A percentile compares a stretch with the other conserved stretches of the same genome.
phyloP scores from a whole-genome alignment of 129 eudicot species.

The Silybum marianum region DNA sequence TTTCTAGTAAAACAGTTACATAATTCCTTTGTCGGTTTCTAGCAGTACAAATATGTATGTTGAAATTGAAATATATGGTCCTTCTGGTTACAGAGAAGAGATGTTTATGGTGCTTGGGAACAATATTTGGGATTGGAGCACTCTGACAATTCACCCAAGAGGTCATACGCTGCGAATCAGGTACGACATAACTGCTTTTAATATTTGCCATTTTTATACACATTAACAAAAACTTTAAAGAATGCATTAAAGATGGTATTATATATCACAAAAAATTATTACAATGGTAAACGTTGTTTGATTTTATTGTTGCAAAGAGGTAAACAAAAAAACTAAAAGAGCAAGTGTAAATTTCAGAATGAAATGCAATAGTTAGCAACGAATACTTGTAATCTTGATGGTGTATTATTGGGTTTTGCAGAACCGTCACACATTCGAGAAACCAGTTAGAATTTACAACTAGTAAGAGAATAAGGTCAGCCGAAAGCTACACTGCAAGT shows the following conservation, averaged over 20 bases:
- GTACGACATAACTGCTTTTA: slow-evolving; percentile 21
- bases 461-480: slow-evolving; percentile 33
- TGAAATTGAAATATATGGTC: not conserved
- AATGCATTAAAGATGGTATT: too few relatives aligned
- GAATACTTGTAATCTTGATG: slow-evolving; percentile 8
- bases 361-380: not conserved
- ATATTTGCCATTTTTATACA: not conserved
- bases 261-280: too few relatives aligned
- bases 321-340: not conserved
- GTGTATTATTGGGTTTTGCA: slow-evolving; percentile 39
- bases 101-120: slow-evolving; percentile 85
- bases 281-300: not conserved
- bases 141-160: slow-evolving; percentile 66
- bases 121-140: slow-evolving; percentile 90
- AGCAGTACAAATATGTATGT: not conserved
- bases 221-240: not conserved
- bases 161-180: slow-evolving; percentile 79
- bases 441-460: slow-evolving; percentile 77
- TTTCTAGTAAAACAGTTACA: not conserved
- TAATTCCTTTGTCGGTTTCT: not conserved
- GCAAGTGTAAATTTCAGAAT: not conserved
- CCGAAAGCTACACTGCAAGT: slow-evolving; percentile 23
- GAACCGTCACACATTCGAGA: slow-evolving; percentile 85
- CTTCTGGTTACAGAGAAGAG: slow-evolving; percentile 58
- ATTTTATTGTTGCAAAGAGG: not conserved